phyloP scores from a whole-genome alignment of 2,329 filamentous ascomycete genomes.

The Aureobasidium sp. region DNA sequence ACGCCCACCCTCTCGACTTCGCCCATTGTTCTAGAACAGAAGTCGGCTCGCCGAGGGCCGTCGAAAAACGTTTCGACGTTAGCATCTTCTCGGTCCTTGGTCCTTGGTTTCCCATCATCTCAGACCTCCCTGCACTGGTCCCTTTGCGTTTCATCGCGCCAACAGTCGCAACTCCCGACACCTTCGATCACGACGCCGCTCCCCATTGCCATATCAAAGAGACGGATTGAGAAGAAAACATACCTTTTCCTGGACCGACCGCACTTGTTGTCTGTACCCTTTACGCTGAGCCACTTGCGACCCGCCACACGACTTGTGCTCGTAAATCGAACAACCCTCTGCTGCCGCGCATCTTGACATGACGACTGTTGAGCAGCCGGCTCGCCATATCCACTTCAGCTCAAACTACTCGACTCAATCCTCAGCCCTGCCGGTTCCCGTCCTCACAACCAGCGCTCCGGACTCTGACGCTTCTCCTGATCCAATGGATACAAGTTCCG shows the following conservation, averaged over 20 bases:
- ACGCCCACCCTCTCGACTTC: constrained; percentile 1
- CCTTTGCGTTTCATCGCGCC: background rate
- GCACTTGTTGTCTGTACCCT: background rate
- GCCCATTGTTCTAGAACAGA: constrained; percentile 9
- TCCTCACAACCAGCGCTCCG: constrained; percentile 40
- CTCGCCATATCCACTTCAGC: constrained; percentile 9
- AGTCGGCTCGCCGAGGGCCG: constrained; percentile 1
- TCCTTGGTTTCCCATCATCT: background rate
- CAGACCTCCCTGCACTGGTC: background rate
- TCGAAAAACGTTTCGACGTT: constrained; percentile 8
- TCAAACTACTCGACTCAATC: background rate
- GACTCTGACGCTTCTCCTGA: constrained; percentile 39
- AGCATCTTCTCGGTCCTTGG: background rate
- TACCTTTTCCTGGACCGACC: background rate
- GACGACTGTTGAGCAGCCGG: constrained; percentile 11
- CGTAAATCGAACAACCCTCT: background rate
- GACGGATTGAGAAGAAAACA: background rate
- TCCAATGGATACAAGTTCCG: constrained; percentile 47
- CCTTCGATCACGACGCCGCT: background rate
- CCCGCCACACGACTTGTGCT: background rate
- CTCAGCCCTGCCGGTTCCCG: constrained; percentile 30
- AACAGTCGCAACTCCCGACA: background rate
- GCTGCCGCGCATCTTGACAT: constrained; percentile 7
- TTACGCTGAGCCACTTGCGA: background rate
- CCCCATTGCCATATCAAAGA: background rate